Base-by-base conservation (phyloP, 2,329 filamentous ascomycete genomes). In the Talaromyces rugulosus region DNA sequence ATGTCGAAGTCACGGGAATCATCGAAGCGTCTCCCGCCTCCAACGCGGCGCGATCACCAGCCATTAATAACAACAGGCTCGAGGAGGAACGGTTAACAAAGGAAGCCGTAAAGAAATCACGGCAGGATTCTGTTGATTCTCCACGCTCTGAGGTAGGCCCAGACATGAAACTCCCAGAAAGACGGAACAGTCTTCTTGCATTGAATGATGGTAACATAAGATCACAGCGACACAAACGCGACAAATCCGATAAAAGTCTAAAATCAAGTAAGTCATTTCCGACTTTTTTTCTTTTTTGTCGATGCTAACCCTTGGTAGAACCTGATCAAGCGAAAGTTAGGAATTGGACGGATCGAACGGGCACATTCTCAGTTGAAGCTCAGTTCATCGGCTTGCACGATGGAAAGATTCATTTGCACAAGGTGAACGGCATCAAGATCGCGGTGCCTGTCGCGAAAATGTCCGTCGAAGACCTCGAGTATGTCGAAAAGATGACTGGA, bases 351-450 rank as follows among this genome's bases (percentile, higher is more conserved):
- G 95, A 99, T 77, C 87, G 95, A 68, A 92, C 92, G 40, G 95
- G 94, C 70, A 94, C 93, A 0, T 99, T 99, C 79, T 98, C 92
- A 69, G 95, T 99, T 60, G 95, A 98, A 67, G 95, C 95, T 16
- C 92, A 99, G 74, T 99, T 98, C 72, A 86, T 99, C 58, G 94
- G 92, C 31, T 84, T 98, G 58, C 92, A 92, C 74, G 95, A 98
- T 73, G 92, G 93, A 66, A 98, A 98, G 77, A 96, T 99, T 67
- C 96, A 99, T 76, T 82, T 99, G 27, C 95, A 99, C 81, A 99
- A 99, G 80, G 85, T 92, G 78, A 99, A 99, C 73, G 95, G 95
- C 42, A 92, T 99, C 70, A 98, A 98, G 77, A 99, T 99, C 76
- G 95, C 95, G 8, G 95, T 99, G 4, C 95, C 95, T 2, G 87